Evolutionary conservation across 2,329 filamentous ascomycete genomes (phyloP).

Genomic region (Pyricularia pennisetigena): DNA sequence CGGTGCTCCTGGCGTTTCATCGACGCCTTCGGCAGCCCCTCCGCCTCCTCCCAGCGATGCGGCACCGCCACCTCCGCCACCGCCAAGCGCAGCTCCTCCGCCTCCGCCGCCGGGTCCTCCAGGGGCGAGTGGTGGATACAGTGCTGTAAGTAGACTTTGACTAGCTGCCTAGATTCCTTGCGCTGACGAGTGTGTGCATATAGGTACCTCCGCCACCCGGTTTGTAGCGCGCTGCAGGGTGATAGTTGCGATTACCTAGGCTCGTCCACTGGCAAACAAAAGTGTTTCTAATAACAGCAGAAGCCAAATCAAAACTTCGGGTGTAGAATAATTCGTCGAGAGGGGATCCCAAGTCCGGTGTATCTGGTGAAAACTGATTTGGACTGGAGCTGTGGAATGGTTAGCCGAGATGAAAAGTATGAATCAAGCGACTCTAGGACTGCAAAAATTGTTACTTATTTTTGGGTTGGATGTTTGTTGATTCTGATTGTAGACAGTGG

Average conservation of each 20-base stretch:
- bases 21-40: neutral
- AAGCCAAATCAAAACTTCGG: neutral
- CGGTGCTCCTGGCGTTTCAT: neutral
- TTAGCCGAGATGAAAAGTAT: neutral
- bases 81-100: constrained; percentile 1
- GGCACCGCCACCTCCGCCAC: constrained; percentile 4
- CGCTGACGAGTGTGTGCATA: neutral
- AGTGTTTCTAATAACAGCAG: neutral
- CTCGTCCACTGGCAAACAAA: neutral
- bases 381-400: neutral
- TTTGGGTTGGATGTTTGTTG: neutral
- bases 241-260: neutral
- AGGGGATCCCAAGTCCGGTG: neutral
- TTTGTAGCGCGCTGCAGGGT: neutral
- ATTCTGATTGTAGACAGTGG: neutral
- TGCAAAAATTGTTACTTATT: neutral
- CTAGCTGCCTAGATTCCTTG: neutral
- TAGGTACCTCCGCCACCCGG: constrained; percentile 3
- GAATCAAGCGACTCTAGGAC: neutral
- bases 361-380: neutral
- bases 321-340: neutral
- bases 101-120: constrained; percentile 2
- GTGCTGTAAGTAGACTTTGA: neutral
- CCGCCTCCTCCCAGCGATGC: constrained; percentile 2
- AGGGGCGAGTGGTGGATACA: constrained; percentile 1